phyloP scores from a whole-genome alignment of 2,329 filamentous ascomycete genomes.

The Botryotinia narcissicola region DNA sequence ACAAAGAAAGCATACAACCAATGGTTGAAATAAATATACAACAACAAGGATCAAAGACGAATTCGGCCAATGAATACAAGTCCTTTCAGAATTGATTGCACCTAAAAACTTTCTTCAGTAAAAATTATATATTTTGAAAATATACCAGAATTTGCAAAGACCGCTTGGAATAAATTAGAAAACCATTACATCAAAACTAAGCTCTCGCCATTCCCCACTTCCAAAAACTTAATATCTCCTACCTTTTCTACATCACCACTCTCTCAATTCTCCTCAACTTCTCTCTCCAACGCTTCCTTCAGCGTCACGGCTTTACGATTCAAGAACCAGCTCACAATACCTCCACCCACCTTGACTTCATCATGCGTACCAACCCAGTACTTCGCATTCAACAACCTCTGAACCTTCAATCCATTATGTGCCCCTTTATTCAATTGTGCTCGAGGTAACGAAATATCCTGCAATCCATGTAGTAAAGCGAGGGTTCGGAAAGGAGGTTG shows the following conservation, averaged over 20 bases:
- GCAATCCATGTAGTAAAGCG: constrained; percentile 62
- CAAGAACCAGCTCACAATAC: constrained; percentile 54
- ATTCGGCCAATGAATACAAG: background rate
- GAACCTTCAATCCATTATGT: constrained; percentile 58
- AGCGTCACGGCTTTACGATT: constrained; percentile 46
- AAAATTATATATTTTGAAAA: background rate
- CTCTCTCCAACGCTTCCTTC: constrained; percentile 44
- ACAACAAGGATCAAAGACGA: background rate
- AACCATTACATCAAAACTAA: constrained; percentile 27
- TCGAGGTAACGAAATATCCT: constrained; percentile 50
- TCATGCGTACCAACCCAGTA: constrained; percentile 68
- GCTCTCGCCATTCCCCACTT: constrained; percentile 30
- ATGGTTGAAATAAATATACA: background rate
- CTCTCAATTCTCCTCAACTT: constrained; percentile 30
- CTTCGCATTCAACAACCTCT: constrained; percentile 49
- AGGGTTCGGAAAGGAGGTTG: constrained; percentile 50
- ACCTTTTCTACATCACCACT: constrained; percentile 21
- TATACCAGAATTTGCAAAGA: background rate
- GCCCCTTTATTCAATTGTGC: constrained; percentile 64
- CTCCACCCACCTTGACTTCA: constrained; percentile 58
- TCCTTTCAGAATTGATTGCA: background rate
- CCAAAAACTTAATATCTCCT: constrained; percentile 28
- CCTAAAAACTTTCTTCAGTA: background rate
- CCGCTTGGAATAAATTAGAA: background rate
- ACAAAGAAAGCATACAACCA: background rate